A percentile compares a stretch with the other conserved stretches of the same genome.
phyloP scores from a whole-genome alignment of 2,329 filamentous ascomycete genomes.

The Furcasterigmium sp. region DNA sequence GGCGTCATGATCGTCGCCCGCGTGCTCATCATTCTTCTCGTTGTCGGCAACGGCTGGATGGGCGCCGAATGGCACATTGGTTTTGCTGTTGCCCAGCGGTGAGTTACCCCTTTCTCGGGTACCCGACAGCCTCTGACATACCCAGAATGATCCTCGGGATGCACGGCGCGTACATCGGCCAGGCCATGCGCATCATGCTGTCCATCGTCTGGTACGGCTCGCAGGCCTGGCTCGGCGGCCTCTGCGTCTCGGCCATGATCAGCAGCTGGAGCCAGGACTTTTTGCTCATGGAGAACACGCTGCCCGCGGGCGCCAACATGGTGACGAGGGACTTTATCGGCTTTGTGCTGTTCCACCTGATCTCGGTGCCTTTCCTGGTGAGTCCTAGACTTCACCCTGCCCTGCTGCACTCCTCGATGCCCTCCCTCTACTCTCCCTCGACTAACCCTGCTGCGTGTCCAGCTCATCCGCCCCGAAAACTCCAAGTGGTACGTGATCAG shows the following conservation, averaged over 20 bases:
- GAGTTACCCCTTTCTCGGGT: conserved; percentile 7
- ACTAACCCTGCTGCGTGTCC: no score
- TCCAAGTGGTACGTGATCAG: conserved; percentile 41
- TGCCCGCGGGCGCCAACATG: conserved; percentile 30
- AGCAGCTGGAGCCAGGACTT: conserved; percentile 42
- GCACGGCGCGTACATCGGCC: conserved; percentile 30
- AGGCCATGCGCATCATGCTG: conserved; percentile 33
- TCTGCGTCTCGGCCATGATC: conserved; percentile 26
- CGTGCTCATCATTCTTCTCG: conserved; percentile 10
- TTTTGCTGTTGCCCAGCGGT: conserved; percentile 33
- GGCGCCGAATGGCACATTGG: conserved; percentile 22
- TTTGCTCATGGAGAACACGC: conserved; percentile 35
- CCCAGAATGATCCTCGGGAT: conserved; percentile 22
- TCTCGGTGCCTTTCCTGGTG: conserved; percentile 41
- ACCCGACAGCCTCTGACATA: not conserved
- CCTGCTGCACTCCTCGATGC: not conserved
- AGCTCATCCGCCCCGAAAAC: conserved; percentile 39
- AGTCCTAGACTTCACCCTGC: not conserved
- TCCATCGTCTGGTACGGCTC: conserved; percentile 32
- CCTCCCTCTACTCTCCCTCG: no score
- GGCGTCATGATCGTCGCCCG: conserved; percentile 14
- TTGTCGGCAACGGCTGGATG: conserved; percentile 18
- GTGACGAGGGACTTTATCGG: conserved; percentile 39
- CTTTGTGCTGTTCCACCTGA: conserved; percentile 45
- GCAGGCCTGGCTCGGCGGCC: conserved; percentile 21